Conservation (phyloP, 2,329 filamentous ascomycete genomes). For the Botrytis medusae region DNA sequence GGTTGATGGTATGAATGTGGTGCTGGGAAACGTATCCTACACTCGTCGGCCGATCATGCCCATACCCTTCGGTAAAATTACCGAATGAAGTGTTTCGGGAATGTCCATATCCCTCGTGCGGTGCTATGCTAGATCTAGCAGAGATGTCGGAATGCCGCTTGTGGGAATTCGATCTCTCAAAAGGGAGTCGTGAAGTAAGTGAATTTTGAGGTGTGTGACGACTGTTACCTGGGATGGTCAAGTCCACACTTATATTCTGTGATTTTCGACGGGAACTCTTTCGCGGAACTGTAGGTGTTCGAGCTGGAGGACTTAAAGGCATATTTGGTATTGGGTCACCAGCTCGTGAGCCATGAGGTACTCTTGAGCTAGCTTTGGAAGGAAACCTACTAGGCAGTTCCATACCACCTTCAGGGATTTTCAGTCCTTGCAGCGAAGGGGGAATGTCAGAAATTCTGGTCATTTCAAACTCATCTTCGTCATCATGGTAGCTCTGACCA, state of each 20-base stretch:
- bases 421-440: constrained; percentile 61
- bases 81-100: constrained; percentile 32
- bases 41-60: constrained; percentile 52
- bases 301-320: constrained; percentile 26
- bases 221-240: constrained; percentile 18
- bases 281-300: constrained; percentile 56
- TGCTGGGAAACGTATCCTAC: constrained; percentile 59
- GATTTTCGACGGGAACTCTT: constrained; percentile 66
- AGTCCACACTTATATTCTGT: constrained; percentile 33
- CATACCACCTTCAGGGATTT: constrained; percentile 40
- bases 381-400: constrained; percentile 60
- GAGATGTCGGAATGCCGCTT: constrained; percentile 53
- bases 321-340: constrained; percentile 44
- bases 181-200: constrained; percentile 48
- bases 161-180: constrained; percentile 56
- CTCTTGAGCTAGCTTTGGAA: constrained; percentile 54
- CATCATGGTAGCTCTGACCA: constrained; percentile 49
- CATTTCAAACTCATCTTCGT: constrained; percentile 45
- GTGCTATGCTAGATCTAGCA: constrained; percentile 51
- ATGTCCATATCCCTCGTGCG: constrained; percentile 48
- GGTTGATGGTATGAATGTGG: constrained; percentile 56
- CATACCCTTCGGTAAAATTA: constrained; percentile 39
- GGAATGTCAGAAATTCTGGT: constrained; percentile 50
- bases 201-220: constrained; percentile 30
- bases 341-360: constrained; percentile 27